These are phyloP conservation scores for Epichloe aotearoae DNA, from an alignment of 2,329 filamentous ascomycete genomes.

Conservation along the genomic window DNA sequence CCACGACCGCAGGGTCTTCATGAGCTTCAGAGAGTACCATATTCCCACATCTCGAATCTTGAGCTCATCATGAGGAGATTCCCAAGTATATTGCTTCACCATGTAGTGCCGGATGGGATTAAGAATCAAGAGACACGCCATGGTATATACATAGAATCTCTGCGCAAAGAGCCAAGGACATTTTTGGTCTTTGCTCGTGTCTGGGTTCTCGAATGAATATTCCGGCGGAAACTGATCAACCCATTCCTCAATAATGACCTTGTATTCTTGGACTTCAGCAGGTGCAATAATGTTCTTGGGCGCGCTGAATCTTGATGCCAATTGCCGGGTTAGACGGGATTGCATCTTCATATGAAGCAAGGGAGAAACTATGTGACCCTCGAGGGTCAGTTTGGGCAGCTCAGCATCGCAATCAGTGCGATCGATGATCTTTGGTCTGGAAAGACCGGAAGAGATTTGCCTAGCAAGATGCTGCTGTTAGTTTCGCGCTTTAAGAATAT, in stretches of 20 bases:
- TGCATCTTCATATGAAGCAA: constrained; percentile 19
- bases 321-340: constrained; percentile 12
- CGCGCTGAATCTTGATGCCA: constrained; percentile 14
- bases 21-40: constrained; percentile 27
- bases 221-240: constrained; percentile 26
- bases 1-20: constrained; percentile 26
- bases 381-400: constrained; percentile 17
- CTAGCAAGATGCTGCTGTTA: constrained; percentile 8
- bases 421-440: constrained; percentile 18
- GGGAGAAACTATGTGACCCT: constrained; percentile 15
- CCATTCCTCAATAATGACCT: constrained; percentile 24
- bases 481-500: not conserved
- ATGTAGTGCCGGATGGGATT: constrained; percentile 34
- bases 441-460: constrained; percentile 22
- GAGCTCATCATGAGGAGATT: constrained; percentile 18
- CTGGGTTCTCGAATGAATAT: constrained; percentile 25
- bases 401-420: constrained; percentile 14
- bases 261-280: constrained; percentile 16
- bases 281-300: constrained; percentile 15
- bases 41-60: constrained; percentile 26
- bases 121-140: constrained; percentile 31
- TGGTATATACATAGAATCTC: constrained; percentile 30
- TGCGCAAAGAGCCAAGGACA: constrained; percentile 31
- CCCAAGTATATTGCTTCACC: constrained; percentile 19
- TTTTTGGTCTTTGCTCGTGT: constrained; percentile 25